phyloP scores from a whole-genome alignment of 179 eudicot species.

The Patellifolia procumbens region DNA sequence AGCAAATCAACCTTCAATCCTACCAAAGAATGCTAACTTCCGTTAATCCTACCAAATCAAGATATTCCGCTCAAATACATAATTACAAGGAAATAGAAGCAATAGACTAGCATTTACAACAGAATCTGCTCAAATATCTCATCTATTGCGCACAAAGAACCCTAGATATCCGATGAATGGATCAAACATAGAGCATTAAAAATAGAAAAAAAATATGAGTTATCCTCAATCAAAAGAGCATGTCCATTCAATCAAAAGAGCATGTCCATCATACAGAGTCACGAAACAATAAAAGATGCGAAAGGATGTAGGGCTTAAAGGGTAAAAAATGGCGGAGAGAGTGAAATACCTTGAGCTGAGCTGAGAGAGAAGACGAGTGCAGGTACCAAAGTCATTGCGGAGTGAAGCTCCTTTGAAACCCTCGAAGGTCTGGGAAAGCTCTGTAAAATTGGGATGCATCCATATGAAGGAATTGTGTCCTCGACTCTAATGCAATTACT shows the following conservation, averaged over 20 bases:
- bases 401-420: conserved; percentile 76
- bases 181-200: background rate
- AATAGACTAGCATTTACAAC: background rate
- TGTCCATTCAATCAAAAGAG: background rate
- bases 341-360: conserved; percentile 69
- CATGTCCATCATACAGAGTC: too few species aligned
- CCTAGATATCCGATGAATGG: background rate
- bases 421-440: conserved; percentile 64
- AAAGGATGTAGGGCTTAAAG: conserved; percentile 28
- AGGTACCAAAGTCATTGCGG: conserved; percentile 65
- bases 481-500: too few species aligned
- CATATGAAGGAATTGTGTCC: too few species aligned
- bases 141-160: background rate
- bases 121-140: background rate
- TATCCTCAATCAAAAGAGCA: too few species aligned
- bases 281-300: background rate
- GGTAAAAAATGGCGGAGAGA: background rate
- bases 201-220: background rate
- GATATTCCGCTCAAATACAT: background rate
- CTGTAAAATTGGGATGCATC: conserved; percentile 79
- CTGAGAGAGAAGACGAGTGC: conserved; percentile 61
- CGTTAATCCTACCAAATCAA: background rate
- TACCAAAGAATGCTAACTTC: background rate
- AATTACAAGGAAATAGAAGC: background rate
- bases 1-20: background rate